Base-by-base conservation (phyloP, 2,329 filamentous ascomycete species). In the Alternaria sp. region DNA sequence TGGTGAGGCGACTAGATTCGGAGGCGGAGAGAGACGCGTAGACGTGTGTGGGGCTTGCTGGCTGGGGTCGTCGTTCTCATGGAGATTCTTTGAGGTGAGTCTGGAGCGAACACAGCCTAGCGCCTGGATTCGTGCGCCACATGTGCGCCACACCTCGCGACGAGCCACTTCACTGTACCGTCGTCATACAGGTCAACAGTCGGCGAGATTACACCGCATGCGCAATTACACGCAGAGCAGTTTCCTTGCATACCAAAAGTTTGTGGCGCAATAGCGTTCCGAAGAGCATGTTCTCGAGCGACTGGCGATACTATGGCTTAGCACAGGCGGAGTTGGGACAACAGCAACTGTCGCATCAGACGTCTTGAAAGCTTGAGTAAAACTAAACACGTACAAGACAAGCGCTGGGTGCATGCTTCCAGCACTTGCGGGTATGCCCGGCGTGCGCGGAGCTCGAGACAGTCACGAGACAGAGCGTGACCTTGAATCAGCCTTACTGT, bases 61-160 rank as follows among this genome's bases (percentile, higher is more conserved):
- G 57, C 39, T 56, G 61, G 39, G 45, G 45, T 45, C 29, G 56
- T 60, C 51, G 48, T 33, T 42, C 48, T 56, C 41, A 29, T 56
- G 33, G 57, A 66, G 55, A 58, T 69, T 68, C 66, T 69, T 68
- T 63, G 66, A 64, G 28, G 59, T 65, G 63, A 65, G 51, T 60
- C 52, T 54, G 56, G 50, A 56, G 49, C 50, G 21, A 41, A 49
- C 51, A 56, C 3, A 28, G 59, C 48, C 56, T 61, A 61, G 51
- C 51, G 58, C 48, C 51, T 37, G 39, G 40, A 21, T 31, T 48
- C 44, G 11, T 56, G 54, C 62, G 63, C 63, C 66, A 62, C 63
- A 58, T 3, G 5, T 52, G 23, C 37, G 37, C 37, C 37, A 40
- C 37, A 40, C 37, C 21, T 14, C 17, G 33, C 21, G 21, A 3